These are phyloP conservation scores for Suillus discolor DNA, from an alignment of 768 basidiomycete genomes.

Conservation along the genomic window DNA sequence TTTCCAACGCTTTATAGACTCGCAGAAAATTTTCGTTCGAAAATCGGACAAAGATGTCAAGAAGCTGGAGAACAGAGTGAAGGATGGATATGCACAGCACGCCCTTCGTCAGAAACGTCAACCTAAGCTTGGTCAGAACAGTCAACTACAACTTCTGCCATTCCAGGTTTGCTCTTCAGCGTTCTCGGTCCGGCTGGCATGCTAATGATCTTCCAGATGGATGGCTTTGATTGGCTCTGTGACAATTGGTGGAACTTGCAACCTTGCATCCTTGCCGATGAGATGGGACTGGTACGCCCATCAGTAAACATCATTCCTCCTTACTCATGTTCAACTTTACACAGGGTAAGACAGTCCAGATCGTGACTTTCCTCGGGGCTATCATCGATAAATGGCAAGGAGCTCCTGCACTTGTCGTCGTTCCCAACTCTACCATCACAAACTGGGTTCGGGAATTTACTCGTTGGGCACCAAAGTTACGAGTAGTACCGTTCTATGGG, in stretches of 20 bases:
- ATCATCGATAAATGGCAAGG: conserved; percentile 57
- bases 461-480: conserved; percentile 63
- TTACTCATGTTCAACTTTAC: conserved; percentile 10
- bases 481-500: conserved; percentile 87
- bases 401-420: conserved; percentile 85
- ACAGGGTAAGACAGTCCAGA: conserved; percentile 91
- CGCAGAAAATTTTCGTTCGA: conserved; percentile 62
- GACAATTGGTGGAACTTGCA: conserved; percentile 89
- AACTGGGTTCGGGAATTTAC: conserved; percentile 97
- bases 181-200: not conserved
- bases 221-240: conserved; percentile 83
- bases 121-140: conserved; percentile 67
- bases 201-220: conserved; percentile 48
- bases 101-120: conserved; percentile 49
- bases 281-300: conserved; percentile 85
- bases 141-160: conserved; percentile 72
- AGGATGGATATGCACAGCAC: conserved; percentile 54
- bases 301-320: conserved; percentile 5
- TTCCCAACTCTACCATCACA: conserved; percentile 94
- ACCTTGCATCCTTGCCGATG: conserved; percentile 91
- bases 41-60: conserved; percentile 42
- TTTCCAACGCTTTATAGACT: conserved; percentile 64
- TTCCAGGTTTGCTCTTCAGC: conserved; percentile 65
- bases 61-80: conserved; percentile 53
- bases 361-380: conserved; percentile 79